Evolutionary conservation across 441 rosid genomes (phyloP).

Genomic region (Jatropha multifida): DNA sequence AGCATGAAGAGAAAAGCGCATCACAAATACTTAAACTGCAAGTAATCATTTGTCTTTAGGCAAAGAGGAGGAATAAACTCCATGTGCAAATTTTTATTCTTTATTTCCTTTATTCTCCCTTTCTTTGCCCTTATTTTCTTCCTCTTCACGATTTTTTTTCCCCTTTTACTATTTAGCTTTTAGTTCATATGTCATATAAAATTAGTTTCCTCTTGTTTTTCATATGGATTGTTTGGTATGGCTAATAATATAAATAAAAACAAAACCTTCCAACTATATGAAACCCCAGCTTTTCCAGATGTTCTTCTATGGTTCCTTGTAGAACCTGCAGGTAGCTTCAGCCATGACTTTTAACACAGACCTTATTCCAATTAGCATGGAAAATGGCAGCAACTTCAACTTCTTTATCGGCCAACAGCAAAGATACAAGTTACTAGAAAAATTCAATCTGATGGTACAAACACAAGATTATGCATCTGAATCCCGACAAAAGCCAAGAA

Average conservation of each 20-base stretch:
- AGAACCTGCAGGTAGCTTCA: not conserved
- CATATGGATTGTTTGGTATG: not conserved
- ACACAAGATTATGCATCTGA: too few species aligned
- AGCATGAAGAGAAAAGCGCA: slow-evolving; percentile 4
- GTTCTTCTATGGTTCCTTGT: not conserved
- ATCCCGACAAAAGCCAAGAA: too few species aligned
- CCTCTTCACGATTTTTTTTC: not conserved
- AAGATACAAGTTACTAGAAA: not conserved
- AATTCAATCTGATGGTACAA: too few species aligned
- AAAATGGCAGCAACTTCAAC: not conserved
- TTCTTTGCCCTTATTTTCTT: not conserved
- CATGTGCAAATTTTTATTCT: slow-evolving; percentile 20
- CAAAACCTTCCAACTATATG: not conserved
- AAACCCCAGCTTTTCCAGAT: not conserved
- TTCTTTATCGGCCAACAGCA: not conserved
- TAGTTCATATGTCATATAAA: not conserved
- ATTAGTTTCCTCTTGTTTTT: not conserved
- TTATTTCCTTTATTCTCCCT: not conserved
- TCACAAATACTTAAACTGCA: slow-evolving; percentile 22
- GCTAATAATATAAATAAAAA: not conserved
- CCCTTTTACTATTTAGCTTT: not conserved
- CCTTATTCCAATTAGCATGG: not conserved
- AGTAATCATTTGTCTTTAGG: slow-evolving; percentile 28
- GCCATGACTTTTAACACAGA: not conserved
- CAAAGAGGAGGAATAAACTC: slow-evolving; percentile 17